These are phyloP conservation scores for Apiotrichum gracile DNA, from an alignment of 1,284 basidiomycete species.

Conservation along the genomic window DNA sequence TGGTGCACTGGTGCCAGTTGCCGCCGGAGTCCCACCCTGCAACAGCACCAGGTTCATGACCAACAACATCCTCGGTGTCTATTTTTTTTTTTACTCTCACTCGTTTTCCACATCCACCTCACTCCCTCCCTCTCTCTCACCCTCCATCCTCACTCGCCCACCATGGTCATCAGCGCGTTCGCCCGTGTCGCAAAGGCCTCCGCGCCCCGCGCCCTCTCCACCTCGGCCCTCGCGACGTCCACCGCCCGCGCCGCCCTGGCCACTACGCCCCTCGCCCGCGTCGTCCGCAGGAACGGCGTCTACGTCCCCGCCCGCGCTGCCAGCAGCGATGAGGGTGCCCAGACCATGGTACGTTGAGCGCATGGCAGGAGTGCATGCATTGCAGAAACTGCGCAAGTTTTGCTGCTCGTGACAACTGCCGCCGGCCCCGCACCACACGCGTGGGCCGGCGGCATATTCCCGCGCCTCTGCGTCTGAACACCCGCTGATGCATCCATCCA, in stretches of 20 bases:
- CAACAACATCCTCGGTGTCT: not conserved
- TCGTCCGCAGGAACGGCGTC: slow-evolving; percentile 27
- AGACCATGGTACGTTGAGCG: slow-evolving; percentile 43
- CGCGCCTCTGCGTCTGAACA: not conserved
- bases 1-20: too few species aligned
- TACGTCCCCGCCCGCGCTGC: slow-evolving; percentile 36
- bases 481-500: slow-evolving; percentile 48
- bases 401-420: not conserved
- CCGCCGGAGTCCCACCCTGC: too few species aligned
- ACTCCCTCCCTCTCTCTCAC: slow-evolving; percentile 10
- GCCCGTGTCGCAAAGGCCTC: slow-evolving; percentile 58
- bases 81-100: not conserved
- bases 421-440: slow-evolving; percentile 6
- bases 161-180: slow-evolving; percentile 62
- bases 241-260: slow-evolving; percentile 31
- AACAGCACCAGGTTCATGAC: too few species aligned
- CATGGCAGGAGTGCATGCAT: too few species aligned
- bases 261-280: slow-evolving; percentile 38
- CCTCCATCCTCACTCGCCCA: slow-evolving; percentile 24
- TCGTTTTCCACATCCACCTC: slow-evolving; percentile 21
- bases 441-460: slow-evolving; percentile 9
- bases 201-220: slow-evolving; percentile 49
- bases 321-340: slow-evolving; percentile 33
- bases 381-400: not conserved
- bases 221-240: slow-evolving; percentile 27